Evolutionary conservation across 495 filamentous ascomycete genomes (phyloP), one percentile per base, ranked within the genome.

Genomic region (Talaromyces proteolyticus): DNA sequence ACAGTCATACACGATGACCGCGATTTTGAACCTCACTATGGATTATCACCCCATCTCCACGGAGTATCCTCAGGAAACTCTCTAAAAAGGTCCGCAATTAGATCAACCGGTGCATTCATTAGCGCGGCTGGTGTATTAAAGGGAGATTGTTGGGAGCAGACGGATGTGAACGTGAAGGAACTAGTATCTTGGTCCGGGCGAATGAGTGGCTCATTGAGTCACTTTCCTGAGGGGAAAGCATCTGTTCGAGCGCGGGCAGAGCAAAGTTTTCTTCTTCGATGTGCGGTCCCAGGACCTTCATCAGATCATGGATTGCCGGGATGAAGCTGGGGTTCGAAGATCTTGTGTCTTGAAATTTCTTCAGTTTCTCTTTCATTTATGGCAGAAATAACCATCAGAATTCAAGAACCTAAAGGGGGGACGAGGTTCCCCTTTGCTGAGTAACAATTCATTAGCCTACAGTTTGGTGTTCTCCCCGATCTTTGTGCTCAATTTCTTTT

Each of bases 161-260:
- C 3, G 81, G 80, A 47, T 85, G 79, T 20, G 71, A 74, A 19
- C 74, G 73, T 0, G 76, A 76, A 0, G 81, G 81, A 3, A 79
- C 77, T 60, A 86, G 81, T 39, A 73, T 66, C 67, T 87, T 87
- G 16, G 79, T 85, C 26, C 73, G 58, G 11, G 65, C 69, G 53
- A 85, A 86, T 42, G 66, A 72, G n/a, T 60, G 71, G 4, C 78
- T 72, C 22, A 82, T 49, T 2, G 48, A 22, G 46, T 69, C 67
- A 14, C 72, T 76, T 4, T 66, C 60, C 3, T 63, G 63, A 0
- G 47, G 44, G 0, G 58, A 53, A 2, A 85, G 52, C 0, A 48
- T 55, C 19, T 70, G 55, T 54, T 86, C 82, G 2, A 86, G 60
- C 17, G 63, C 66, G 0, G 78, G 76, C 0, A 87, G 53, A 46